These are phyloP conservation scores for Talaromyces sp. DNA, from an alignment of 2,329 filamentous ascomycete species.

Conservation along the genomic window DNA sequence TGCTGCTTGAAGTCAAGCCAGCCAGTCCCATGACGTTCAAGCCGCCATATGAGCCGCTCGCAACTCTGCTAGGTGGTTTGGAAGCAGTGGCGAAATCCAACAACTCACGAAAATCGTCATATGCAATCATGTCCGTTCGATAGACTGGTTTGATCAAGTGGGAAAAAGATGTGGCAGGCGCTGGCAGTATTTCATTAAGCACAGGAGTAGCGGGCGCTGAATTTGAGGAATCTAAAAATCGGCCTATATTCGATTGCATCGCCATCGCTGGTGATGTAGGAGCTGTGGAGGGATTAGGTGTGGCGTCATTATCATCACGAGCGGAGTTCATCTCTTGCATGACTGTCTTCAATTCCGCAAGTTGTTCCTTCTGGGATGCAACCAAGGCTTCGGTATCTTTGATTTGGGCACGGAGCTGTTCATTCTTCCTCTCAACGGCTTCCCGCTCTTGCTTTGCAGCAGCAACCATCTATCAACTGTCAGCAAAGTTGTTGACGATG, in stretches of 20 bases:
- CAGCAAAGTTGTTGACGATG: slow-evolving; percentile 16
- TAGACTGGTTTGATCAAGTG: slow-evolving; percentile 80
- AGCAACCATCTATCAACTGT: slow-evolving; percentile 70
- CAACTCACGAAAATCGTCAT: slow-evolving; percentile 79
- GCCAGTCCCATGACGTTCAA: slow-evolving; percentile 58
- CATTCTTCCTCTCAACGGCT: slow-evolving; percentile 74
- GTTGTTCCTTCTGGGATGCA: slow-evolving; percentile 86
- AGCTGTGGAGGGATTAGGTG: slow-evolving; percentile 62
- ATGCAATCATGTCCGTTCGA: slow-evolving; percentile 74
- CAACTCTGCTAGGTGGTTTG: slow-evolving; percentile 62
- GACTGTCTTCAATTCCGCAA: slow-evolving; percentile 83
- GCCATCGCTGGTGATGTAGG: slow-evolving; percentile 74
- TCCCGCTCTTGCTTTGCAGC: slow-evolving; percentile 82
- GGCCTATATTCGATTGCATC: slow-evolving; percentile 45
- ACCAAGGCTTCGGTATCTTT: slow-evolving; percentile 82
- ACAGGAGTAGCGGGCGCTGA: slow-evolving; percentile 48
- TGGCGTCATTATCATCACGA: slow-evolving; percentile 66
- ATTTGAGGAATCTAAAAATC: slow-evolving; percentile 59
- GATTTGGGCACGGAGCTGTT: slow-evolving; percentile 80
- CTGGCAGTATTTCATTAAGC: slow-evolving; percentile 54
- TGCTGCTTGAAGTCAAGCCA: slow-evolving; percentile 35
- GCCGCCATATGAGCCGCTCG: slow-evolving; percentile 66
- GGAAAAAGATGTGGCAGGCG: slow-evolving; percentile 68
- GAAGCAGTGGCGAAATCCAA: slow-evolving; percentile 63
- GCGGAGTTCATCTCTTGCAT: slow-evolving; percentile 79